Base-by-base conservation (phyloP, 2,329 filamentous ascomycete species). In the Sphaerulina populicola region DNA sequence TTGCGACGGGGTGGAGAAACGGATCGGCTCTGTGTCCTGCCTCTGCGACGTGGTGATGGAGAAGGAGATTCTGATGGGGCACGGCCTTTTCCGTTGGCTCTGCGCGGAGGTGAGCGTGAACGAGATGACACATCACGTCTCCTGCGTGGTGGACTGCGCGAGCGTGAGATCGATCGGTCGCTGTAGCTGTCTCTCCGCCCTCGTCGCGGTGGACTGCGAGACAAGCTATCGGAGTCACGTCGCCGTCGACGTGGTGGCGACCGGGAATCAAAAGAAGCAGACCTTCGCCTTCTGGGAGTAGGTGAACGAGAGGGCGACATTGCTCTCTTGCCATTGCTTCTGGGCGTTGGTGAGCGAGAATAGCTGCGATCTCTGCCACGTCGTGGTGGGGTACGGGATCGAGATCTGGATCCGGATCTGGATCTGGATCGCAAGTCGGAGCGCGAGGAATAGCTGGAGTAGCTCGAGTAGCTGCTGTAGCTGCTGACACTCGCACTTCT, bases 401-500 rank as follows among this genome's bases (percentile, higher is more conserved):
- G 50, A 18, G 62, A 64, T 15, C 62, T 60, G 3, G 61, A 23
- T 23, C 21, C 3, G 21, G 63, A 63, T 11, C 57, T 50, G 18
- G 62, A 64, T 21, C 62, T 60, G 3, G 61, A 64, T 15, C 50
- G 41, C 4, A 63, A 65, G 23, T 61, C 57, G 7, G 67, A 68
- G 2, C 64, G 63, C 23, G 62, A 65, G 1, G 66, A 68, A 40
- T 87, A 86, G 15, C 85, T 88, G 0, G 83, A 88, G 65, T 89
- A 91, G 69, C 85, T 88, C 0, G 83, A 88, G 65, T 89, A 91
- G 69, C 85, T 88, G 0, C 84, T 88, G 65, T 89, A 91, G 69
- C 85, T 88, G 7, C 84, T 88, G 8, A 82, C 80, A 57, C 74
- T 77, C 49, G 73, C 73, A 41, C 86, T 84, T 0, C 82, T 82